Conservation (phyloP, 176 grass and related monocot genomes). For the Oryza meyeriana region DNA sequence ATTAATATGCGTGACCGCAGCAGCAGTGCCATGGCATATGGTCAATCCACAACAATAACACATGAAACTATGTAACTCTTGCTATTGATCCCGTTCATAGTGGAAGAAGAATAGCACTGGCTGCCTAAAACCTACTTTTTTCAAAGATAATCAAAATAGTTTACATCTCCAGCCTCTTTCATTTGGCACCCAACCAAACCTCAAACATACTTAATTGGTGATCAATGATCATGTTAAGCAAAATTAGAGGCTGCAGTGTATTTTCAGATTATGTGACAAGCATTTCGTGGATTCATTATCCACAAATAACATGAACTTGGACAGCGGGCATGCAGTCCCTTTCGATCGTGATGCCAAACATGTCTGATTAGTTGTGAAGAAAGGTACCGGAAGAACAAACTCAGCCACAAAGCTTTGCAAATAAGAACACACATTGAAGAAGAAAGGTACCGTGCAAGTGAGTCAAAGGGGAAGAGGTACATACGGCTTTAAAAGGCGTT, state of each 20-base stretch:
- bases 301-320: background rate
- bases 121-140: background rate
- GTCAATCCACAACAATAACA: background rate
- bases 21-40: background rate
- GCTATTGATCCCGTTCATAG: background rate
- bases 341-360: constrained; percentile 18
- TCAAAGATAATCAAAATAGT: too few relatives aligned
- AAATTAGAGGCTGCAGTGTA: background rate
- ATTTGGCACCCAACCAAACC: too few relatives aligned
- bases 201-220: background rate
- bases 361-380: background rate
- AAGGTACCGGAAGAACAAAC: constrained; percentile 5
- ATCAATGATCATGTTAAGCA: background rate
- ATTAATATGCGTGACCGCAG: background rate
- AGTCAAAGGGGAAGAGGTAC: background rate
- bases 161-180: too few relatives aligned
- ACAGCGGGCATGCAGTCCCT: background rate
- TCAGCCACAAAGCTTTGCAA: background rate
- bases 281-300: background rate
- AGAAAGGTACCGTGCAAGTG: constrained; percentile 20
- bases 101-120: background rate
- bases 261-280: background rate
- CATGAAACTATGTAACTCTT: background rate
- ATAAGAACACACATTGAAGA: constrained; percentile 21
- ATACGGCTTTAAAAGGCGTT: background rate